Evolutionary conservation across 306 rosid species (phyloP).

Genomic region (Dryas alaskensis): DNA sequence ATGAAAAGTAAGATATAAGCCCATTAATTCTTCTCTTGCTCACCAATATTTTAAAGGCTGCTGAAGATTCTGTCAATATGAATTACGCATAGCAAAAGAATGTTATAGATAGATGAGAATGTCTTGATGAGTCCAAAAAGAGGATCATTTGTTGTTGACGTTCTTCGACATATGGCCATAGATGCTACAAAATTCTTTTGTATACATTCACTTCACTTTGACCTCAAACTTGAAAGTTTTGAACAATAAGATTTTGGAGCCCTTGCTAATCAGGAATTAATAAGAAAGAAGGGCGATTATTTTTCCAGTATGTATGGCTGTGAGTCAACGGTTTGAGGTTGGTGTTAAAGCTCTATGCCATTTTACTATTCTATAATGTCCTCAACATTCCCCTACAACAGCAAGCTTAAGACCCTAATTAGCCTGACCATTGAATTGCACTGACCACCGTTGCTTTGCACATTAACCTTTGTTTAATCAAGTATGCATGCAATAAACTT

Average conservation of each 20-base stretch:
- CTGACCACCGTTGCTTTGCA: no score
- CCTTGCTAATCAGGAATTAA: not conserved
- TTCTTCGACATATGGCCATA: constrained; percentile 18
- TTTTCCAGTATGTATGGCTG: not conserved
- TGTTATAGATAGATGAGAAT: constrained; percentile 20
- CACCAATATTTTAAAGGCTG: constrained; percentile 5
- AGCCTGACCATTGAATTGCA: no score
- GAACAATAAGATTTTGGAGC: constrained; percentile 5
- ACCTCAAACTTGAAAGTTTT: not conserved
- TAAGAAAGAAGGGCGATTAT: not conserved
- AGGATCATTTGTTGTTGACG: constrained; percentile 19
- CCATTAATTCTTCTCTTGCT: not conserved
- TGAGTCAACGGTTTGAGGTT: not conserved
- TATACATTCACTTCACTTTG: constrained; percentile 22
- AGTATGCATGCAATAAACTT: not conserved
- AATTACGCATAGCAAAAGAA: constrained; percentile 28
- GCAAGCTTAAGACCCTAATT: not conserved
- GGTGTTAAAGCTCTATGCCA: not conserved
- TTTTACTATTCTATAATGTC: not conserved
- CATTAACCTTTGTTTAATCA: not conserved
- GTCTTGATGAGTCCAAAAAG: constrained; percentile 24
- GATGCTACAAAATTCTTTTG: constrained; percentile 33
- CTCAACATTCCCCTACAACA: not conserved
- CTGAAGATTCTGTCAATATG: constrained; percentile 24
- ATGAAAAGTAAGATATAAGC: constrained; percentile 17